These are phyloP conservation scores for Claviceps sp. DNA, from an alignment of 2,329 filamentous ascomycete species.

Conservation along the genomic window DNA sequence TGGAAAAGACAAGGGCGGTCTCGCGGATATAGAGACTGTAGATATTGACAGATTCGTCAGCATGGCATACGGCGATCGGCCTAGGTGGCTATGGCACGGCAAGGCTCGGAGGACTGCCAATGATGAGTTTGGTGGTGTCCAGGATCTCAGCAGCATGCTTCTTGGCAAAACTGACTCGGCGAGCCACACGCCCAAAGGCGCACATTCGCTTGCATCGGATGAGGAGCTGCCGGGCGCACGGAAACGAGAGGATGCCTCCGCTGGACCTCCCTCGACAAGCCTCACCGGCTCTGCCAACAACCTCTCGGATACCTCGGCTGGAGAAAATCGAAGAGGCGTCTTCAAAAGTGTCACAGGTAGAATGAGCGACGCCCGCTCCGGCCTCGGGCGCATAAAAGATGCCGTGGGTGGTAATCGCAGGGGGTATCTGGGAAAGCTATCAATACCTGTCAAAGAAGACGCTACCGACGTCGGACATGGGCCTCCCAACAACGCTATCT, in stretches of 20 bases:
- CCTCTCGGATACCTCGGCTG: slow-evolving; percentile 32
- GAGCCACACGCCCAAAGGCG: slow-evolving; percentile 30
- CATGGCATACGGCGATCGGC: slow-evolving; percentile 64
- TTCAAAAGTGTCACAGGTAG: slow-evolving; percentile 71
- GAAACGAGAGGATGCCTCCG: slow-evolving; percentile 31
- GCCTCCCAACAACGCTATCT: slow-evolving; percentile 3
- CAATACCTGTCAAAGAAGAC: slow-evolving; percentile 37
- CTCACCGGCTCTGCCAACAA: slow-evolving; percentile 33
- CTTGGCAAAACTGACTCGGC: slow-evolving; percentile 41
- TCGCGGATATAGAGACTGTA: slow-evolving; percentile 83
- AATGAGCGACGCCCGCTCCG: slow-evolving; percentile 68
- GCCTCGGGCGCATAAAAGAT: slow-evolving; percentile 75
- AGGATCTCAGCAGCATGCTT: slow-evolving; percentile 32
- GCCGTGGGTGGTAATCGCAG: slow-evolving; percentile 53
- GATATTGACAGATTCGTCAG: slow-evolving; percentile 76
- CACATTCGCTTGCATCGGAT: slow-evolving; percentile 38
- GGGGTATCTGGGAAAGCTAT: slow-evolving; percentile 40
- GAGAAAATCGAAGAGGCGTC: slow-evolving; percentile 46
- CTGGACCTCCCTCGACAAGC: slow-evolving; percentile 27
- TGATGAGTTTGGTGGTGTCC: slow-evolving; percentile 28
- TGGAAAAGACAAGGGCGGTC: slow-evolving; percentile 73
- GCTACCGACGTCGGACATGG: slow-evolving; percentile 20
- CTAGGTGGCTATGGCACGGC: slow-evolving; percentile 92
- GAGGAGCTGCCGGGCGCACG: slow-evolving; percentile 31
- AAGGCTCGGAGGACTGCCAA: slow-evolving; percentile 57